A percentile compares a stretch with the other conserved stretches of the same genome.
phyloP scores from a whole-genome alignment of 2,329 filamentous ascomycete genomes.

The Fusarium sp. region DNA sequence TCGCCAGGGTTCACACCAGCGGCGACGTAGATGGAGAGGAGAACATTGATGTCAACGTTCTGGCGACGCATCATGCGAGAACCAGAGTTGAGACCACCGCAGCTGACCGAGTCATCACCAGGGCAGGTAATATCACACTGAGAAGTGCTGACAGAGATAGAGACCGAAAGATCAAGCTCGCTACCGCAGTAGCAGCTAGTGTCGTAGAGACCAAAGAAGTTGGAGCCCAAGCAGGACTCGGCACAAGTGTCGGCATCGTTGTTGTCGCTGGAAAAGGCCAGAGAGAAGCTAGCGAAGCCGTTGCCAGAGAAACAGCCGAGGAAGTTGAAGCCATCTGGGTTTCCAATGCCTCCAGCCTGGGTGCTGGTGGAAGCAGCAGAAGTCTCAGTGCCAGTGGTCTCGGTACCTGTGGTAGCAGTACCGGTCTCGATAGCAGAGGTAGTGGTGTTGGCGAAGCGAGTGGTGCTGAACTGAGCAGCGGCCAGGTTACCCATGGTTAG shows the following conservation, averaged over 20 bases:
- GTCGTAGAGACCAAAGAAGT: conserved; percentile 44
- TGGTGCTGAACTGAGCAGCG: conserved; percentile 40
- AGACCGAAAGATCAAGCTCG: conserved; percentile 21
- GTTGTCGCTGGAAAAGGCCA: conserved; percentile 2
- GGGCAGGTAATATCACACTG: conserved; percentile 49
- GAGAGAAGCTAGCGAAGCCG: conserved; percentile 47
- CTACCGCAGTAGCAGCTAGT: conserved; percentile 51
- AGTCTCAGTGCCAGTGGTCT: conserved; percentile 8
- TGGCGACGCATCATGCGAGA: conserved; percentile 41
- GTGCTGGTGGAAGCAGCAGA: conserved; percentile 11
- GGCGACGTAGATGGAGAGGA: conserved; percentile 39
- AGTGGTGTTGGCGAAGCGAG: conserved; percentile 13
- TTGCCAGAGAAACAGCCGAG: conserved; percentile 46
- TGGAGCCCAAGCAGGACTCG: conserved; percentile 39
- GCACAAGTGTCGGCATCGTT: conserved; percentile 44
- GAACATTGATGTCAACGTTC: conserved; percentile 33
- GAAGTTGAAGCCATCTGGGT: conserved; percentile 36
- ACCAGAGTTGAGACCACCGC: conserved; percentile 42
- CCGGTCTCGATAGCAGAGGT: conserved; percentile 3
- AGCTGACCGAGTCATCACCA: conserved; percentile 42
- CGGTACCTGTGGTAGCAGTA: conserved; percentile 1
- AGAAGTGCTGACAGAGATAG: conserved; percentile 18
- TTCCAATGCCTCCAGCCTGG: conserved; percentile 14
- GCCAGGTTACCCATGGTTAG: conserved; percentile 50
- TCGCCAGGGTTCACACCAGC: conserved; percentile 1